A percentile compares a stretch with the other conserved stretches of the same genome.
Conservation (phyloP, 345 rosid species). For the Brassica cretica region DNA sequence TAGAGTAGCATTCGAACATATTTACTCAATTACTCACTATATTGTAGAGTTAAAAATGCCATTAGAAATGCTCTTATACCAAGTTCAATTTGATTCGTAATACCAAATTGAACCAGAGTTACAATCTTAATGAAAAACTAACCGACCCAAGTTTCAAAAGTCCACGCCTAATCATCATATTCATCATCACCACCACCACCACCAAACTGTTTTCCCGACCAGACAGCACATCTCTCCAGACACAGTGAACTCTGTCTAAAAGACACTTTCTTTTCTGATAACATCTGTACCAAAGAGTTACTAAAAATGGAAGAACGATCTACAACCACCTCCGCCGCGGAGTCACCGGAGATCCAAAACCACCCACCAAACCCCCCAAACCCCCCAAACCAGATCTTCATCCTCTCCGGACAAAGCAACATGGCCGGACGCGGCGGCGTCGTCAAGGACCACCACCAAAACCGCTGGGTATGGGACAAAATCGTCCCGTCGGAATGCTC, state of each 20-base stretch:
- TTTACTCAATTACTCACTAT: too few relatives aligned
- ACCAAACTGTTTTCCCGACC: neutral
- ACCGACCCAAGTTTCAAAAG: slow-evolving; percentile 9
- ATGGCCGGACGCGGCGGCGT: slow-evolving; percentile 94
- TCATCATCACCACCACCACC: neutral
- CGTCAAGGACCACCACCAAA: slow-evolving; percentile 43
- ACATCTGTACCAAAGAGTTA: neutral
- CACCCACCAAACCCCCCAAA: slow-evolving; percentile 38
- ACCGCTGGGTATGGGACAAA: slow-evolving; percentile 57
- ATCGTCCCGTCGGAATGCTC: slow-evolving; percentile 65
- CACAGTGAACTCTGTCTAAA: neutral
- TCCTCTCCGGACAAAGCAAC: slow-evolving; percentile 94
- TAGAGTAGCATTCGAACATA: too few relatives aligned
- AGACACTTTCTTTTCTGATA: neutral
- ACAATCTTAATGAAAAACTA: neutral
- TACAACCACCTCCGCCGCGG: neutral
- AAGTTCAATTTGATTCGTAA: too few relatives aligned
- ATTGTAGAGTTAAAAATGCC: too few relatives aligned
- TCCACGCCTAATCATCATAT: slow-evolving; percentile 13
- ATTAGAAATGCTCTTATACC: too few relatives aligned
- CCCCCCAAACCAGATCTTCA: slow-evolving; percentile 58
- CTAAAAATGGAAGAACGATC: slow-evolving; percentile 27
- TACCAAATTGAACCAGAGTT: neutral
- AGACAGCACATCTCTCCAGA: neutral
- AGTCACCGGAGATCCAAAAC: slow-evolving; percentile 5